These are phyloP conservation scores for Rhododendron ferrugineum DNA, from an alignment of 148 eudicot genomes.

Conservation along the genomic window DNA sequence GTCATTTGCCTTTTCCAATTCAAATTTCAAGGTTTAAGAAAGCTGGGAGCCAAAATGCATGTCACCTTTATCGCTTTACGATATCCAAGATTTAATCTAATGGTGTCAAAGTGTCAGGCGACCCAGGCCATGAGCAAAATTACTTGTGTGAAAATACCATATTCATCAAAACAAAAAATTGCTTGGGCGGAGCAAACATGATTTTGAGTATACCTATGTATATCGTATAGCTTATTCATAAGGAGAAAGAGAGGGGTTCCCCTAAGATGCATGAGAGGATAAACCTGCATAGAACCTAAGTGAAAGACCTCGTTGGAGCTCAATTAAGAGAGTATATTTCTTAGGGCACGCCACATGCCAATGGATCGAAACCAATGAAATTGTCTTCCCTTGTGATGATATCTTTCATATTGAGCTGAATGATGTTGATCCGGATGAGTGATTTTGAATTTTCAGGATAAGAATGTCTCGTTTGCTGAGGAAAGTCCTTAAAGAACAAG, in stretches of 20 bases:
- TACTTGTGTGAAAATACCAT: neutral
- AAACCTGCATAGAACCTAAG: neutral
- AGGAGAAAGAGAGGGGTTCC: neutral
- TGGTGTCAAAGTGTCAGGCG: neutral
- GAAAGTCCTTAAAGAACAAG: slow-evolving; percentile 7
- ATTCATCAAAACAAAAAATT: neutral
- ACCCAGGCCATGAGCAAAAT: neutral
- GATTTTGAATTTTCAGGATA: neutral
- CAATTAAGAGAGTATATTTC: neutral
- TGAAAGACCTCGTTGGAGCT: neutral
- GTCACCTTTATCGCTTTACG: neutral
- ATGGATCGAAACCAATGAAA: neutral
- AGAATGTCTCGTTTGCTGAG: neutral
- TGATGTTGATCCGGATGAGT: neutral
- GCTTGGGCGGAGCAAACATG: neutral
- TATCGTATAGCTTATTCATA: neutral
- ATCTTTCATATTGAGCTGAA: neutral
- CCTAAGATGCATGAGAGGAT: neutral
- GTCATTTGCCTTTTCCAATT: neutral
- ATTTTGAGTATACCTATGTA: neutral
- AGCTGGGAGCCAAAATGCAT: neutral
- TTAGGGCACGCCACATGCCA: neutral
- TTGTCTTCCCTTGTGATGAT: neutral
- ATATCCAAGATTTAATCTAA: neutral
- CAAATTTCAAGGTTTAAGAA: neutral